These are phyloP conservation scores for grape (Vitis vinifera) DNA, from an alignment of 164 flowering plant genomes.

Conservation along the genomic window DNA sequence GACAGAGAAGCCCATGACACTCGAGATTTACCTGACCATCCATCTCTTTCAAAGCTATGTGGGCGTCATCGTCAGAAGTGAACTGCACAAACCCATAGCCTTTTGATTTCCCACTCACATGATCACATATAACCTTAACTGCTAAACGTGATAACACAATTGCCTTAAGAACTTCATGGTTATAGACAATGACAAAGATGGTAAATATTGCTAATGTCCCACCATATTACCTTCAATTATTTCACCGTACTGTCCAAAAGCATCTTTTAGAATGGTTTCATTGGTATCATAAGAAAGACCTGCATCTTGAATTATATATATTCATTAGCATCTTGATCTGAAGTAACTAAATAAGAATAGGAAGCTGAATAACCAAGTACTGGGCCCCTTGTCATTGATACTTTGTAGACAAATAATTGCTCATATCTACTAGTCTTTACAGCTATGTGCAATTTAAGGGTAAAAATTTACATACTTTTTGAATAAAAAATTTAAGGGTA, in stretches of 20 bases:
- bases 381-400: too few relatives aligned
- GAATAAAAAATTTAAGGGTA: too few relatives aligned
- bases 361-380: too few relatives aligned
- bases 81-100: slow-evolving; percentile 72
- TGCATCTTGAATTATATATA: slow-evolving; percentile 14
- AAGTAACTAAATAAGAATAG: not conserved
- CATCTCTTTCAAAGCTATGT: slow-evolving; percentile 54
- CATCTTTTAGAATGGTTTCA: slow-evolving; percentile 52
- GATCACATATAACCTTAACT: slow-evolving; percentile 72
- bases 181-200: not conserved
- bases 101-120: slow-evolving; percentile 50
- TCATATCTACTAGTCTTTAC: too few relatives aligned
- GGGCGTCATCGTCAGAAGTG: slow-evolving; percentile 42
- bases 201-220: not conserved
- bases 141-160: slow-evolving; percentile 3
- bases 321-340: too few relatives aligned
- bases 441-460: too few relatives aligned
- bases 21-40: slow-evolving; percentile 45
- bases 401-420: too few relatives aligned
- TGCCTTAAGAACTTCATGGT: not conserved
- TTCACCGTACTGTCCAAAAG: slow-evolving; percentile 53
- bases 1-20: not conserved
- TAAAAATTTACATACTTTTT: too few relatives aligned
- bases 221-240: slow-evolving; percentile 51
- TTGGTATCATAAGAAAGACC: slow-evolving; percentile 77